These are phyloP conservation scores for Cyberlindnera euphorbiae DNA, from an alignment of 805 yeast genomes.

Conservation along the genomic window DNA sequence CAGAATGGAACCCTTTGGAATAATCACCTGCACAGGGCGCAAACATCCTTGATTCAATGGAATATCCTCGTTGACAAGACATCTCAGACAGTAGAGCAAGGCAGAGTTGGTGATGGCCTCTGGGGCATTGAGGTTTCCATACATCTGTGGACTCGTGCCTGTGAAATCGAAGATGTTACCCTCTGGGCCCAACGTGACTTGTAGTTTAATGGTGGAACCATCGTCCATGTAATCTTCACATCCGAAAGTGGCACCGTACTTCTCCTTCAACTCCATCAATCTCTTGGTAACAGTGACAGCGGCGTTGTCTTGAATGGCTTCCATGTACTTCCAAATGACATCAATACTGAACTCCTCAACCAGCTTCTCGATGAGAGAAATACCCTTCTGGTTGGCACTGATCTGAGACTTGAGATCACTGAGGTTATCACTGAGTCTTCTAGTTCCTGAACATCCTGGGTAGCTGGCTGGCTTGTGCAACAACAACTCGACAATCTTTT, in stretches of 20 bases:
- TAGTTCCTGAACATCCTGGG: constrained; percentile 87
- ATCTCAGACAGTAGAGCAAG: constrained; percentile 78
- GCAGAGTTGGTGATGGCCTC: constrained; percentile 87
- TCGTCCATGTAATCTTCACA: constrained; percentile 76
- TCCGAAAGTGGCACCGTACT: constrained; percentile 36
- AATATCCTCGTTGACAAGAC: constrained; percentile 53
- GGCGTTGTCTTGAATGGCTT: constrained; percentile 77
- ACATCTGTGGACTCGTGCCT: constrained; percentile 83
- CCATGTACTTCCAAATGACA: constrained; percentile 68
- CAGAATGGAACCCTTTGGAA: constrained; percentile 60
- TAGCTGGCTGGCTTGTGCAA: constrained; percentile 70
- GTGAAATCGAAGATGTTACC: constrained; percentile 75
- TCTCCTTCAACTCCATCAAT: constrained; percentile 40
- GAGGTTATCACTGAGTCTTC: constrained; percentile 77
- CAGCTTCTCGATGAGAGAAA: constrained; percentile 53
- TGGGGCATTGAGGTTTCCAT: constrained; percentile 92
- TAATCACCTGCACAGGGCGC: constrained; percentile 46
- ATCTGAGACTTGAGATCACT: constrained; percentile 83
- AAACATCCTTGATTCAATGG: constrained; percentile 56
- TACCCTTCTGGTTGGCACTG: constrained; percentile 87
- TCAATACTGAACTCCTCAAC: constrained; percentile 58
- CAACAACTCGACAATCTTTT: constrained; percentile 54
- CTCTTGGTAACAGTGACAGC: constrained; percentile 60
- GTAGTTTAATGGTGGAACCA: constrained; percentile 62
- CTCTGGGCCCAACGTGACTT: constrained; percentile 42